Conservation (phyloP, 306 rosid species). For the Begonia peltatifolia region DNA sequence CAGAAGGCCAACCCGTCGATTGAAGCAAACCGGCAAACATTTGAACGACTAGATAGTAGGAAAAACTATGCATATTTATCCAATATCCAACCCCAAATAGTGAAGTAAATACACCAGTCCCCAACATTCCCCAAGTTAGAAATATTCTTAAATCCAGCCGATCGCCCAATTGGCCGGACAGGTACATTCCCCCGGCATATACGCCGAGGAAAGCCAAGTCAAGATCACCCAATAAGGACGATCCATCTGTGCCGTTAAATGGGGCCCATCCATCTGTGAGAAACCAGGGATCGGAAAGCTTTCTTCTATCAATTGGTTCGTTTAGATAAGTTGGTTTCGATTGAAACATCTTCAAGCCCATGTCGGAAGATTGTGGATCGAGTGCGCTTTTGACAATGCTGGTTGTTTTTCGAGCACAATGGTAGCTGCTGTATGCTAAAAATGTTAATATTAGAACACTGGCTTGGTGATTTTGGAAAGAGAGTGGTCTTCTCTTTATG, state of each 20-base stretch:
- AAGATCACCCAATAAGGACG: conserved; percentile 71
- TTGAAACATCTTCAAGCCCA: conserved; percentile 20
- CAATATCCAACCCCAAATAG: conserved; percentile 75
- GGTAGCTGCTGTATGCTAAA: conserved; percentile 79
- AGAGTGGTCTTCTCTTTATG: conserved; percentile 41
- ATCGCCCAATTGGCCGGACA: conserved; percentile 90
- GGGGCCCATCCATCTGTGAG: conserved; percentile 91
- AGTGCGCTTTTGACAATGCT: conserved; percentile 89
- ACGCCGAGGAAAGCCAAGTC: conserved; percentile 84
- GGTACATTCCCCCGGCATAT: conserved; percentile 88
- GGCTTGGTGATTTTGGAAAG: conserved; percentile 73
- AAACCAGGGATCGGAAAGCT: conserved; percentile 9
- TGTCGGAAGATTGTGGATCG: conserved; percentile 53
- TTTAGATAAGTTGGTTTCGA: conserved; percentile 2
- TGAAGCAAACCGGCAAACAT: conserved; percentile 88
- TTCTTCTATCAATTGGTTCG: conserved; percentile 16
- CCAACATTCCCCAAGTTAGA: conserved; percentile 78
- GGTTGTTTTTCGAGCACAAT: conserved; percentile 83
- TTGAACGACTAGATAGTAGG: conserved; percentile 52
- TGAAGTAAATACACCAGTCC: conserved; percentile 80
- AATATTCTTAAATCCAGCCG: conserved; percentile 65
- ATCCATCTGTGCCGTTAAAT: conserved; percentile 64
- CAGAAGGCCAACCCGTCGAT: conserved; percentile 98
- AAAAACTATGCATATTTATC: conserved; percentile 59
- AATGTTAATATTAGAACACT: conserved; percentile 73